Base-by-base conservation (phyloP, 2,329 filamentous ascomycete species). In the Aspergillus aculeatinus region DNA sequence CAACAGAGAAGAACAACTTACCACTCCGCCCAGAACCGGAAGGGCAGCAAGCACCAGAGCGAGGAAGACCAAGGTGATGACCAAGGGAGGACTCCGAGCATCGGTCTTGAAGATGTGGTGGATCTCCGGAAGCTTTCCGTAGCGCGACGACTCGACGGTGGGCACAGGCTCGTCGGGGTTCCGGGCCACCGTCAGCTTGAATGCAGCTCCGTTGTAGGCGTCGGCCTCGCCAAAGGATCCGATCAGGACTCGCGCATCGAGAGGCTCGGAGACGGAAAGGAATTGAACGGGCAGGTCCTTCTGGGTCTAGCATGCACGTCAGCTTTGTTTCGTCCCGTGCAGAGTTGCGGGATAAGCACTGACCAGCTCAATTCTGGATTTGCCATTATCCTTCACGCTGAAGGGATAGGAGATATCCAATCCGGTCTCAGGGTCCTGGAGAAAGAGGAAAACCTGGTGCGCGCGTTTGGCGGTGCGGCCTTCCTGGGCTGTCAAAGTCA, bases 241-340 rank as follows among this genome's bases (percentile, higher is more conserved):
- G 67, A 99, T 84, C 51, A 96, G 82, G 49, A 99, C 79, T 63
- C 87, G 90, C n/a, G 92, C 93, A 67, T 87, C 83, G 71, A 98
- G 83, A 1, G 90, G 88, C 58, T 85, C 77, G 51, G 83, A 75
- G 31, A 89, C 83, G 48, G 83, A 81, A 64, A 96, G 85, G 70
- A 98, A 87, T 78, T 96, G 92, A 63, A 87, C 72, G 23, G 95
- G 94, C 61, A 99, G 86, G 70, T 98, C 93, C 80, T 92, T 94
- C 60, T 94, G 90, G 59, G 89, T 85, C 94, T 97, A 63, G 74
- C 57, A 54, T 56, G 51, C 59, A 58, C 60, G 57, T 72, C 61
- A 71, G 67, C 48, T 21, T 33, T 50, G 55, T 47, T 19, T 27
- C 33, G 14, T 12, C 21, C 19, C 11, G 44, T 25, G 25, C 19